These are phyloP conservation scores for Suillus americanus DNA, from an alignment of 768 basidiomycete species.

Conservation along the genomic window DNA sequence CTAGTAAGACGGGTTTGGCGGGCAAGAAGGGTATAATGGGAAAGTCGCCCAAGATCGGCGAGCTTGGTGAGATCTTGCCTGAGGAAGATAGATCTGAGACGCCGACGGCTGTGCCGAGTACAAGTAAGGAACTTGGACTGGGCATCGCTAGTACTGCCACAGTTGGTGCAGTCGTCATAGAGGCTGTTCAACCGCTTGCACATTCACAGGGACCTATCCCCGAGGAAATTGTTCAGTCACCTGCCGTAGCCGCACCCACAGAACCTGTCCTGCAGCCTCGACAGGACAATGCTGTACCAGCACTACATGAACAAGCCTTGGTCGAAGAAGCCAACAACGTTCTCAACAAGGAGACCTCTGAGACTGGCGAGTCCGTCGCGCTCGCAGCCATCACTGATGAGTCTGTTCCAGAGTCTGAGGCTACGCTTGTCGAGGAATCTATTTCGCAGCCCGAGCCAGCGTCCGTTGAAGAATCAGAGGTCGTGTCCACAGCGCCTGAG, in stretches of 20 bases:
- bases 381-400: slow-evolving; percentile 13
- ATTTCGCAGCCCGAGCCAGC: not conserved
- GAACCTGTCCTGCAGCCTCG: not conserved
- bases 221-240: slow-evolving; percentile 5
- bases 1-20: slow-evolving; percentile 19
- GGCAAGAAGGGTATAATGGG: slow-evolving; percentile 28
- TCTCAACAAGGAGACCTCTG: slow-evolving; percentile 27
- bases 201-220: not conserved
- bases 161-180: slow-evolving; percentile 18
- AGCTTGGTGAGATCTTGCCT: slow-evolving; percentile 67
- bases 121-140: slow-evolving; percentile 17
- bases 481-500: not conserved
- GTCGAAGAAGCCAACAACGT: slow-evolving; percentile 18
- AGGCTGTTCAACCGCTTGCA: slow-evolving; percentile 15
- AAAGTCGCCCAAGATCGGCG: slow-evolving; percentile 49
- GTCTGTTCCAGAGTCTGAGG: not conserved
- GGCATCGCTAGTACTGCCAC: slow-evolving; percentile 20
- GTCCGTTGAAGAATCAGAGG: not conserved
- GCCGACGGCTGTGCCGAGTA: slow-evolving; percentile 31
- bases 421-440: not conserved
- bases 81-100: slow-evolving; percentile 45
- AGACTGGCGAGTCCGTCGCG: slow-evolving; percentile 29
- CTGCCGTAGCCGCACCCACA: slow-evolving; percentile 6
- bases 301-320: not conserved
- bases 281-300: not conserved